Evolutionary conservation across 106 monocot genomes (phyloP).

Genomic region (Dioscorea dumetorum): DNA sequence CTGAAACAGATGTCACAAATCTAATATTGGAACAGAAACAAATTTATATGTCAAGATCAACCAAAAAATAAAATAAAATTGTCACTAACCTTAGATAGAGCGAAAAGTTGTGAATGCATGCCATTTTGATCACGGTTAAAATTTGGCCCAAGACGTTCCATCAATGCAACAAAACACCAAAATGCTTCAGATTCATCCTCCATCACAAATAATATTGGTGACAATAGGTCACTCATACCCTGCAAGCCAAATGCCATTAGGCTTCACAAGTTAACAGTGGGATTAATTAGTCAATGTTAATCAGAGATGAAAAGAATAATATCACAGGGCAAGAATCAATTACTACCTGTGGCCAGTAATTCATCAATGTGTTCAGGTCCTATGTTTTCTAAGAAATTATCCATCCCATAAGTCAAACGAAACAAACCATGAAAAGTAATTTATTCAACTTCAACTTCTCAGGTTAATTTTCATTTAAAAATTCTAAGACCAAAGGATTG

Average conservation of each 20-base stretch:
- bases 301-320: not conserved
- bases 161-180: conserved; percentile 78
- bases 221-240: conserved; percentile 89
- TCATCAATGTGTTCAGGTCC: no score
- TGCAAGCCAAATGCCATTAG: conserved; percentile 8
- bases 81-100: conserved; percentile 58
- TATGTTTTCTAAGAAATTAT: no score
- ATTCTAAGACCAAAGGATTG: no score
- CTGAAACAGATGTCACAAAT: no score
- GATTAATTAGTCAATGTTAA: not conserved
- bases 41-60: no score
- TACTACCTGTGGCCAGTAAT: not conserved
- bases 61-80: no score
- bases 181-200: conserved; percentile 74
- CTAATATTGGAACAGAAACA: no score
- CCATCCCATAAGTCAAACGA: no score
- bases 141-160: conserved; percentile 83
- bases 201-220: conserved; percentile 79
- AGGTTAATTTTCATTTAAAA: no score
- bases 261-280: not conserved
- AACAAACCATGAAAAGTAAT: no score
- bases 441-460: no score
- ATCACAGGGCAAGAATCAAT: not conserved
- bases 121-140: conserved; percentile 90
- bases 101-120: conserved; percentile 83